These are phyloP conservation scores for Aspergillus alliaceus DNA, from an alignment of 2,329 filamentous ascomycete species.

Conservation along the genomic window DNA sequence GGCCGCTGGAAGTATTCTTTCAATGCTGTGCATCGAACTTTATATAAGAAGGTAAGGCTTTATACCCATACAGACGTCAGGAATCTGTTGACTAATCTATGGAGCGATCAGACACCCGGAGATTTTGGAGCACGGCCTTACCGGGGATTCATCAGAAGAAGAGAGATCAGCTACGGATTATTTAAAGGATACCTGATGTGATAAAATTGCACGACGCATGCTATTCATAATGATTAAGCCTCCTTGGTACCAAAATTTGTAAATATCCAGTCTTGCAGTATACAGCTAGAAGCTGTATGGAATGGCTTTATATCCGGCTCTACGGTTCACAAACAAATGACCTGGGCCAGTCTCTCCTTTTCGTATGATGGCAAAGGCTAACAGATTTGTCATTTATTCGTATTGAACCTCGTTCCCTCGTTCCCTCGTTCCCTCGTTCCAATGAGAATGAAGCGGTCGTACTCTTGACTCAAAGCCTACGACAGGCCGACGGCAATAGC, in stretches of 20 bases:
- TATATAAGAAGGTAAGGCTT: slow-evolving; percentile 7
- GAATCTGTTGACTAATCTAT: background rate
- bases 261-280: background rate
- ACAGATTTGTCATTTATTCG: too few species aligned
- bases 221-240: background rate
- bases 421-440: too few species aligned
- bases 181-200: background rate
- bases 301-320: too few species aligned
- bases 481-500: too few species aligned
- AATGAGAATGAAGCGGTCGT: too few species aligned
- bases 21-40: slow-evolving; percentile 5
- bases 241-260: background rate
- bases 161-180: background rate
- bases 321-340: too few species aligned
- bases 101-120: background rate
- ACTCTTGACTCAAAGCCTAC: too few species aligned
- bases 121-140: background rate
- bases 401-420: too few species aligned
- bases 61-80: background rate
- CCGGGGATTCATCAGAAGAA: background rate
- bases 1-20: slow-evolving; percentile 9
- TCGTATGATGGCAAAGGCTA: too few species aligned
- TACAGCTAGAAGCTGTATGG: too few species aligned
- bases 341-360: too few species aligned
- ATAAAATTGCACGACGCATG: background rate